These are phyloP conservation scores for Forsythia suspensa DNA, from an alignment of 257 asterid species.

Conservation along the genomic window DNA sequence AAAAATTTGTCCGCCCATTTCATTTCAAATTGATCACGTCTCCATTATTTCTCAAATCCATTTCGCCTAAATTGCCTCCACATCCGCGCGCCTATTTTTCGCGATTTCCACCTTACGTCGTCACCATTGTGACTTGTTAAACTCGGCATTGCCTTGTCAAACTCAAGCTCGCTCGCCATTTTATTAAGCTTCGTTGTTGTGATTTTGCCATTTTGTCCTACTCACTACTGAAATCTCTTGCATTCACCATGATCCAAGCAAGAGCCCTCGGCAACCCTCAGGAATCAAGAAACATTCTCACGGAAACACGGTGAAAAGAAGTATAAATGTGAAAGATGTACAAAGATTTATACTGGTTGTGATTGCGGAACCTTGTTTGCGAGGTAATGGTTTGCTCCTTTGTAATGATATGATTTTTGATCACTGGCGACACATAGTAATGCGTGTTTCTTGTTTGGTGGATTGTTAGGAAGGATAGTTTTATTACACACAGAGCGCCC, in stretches of 20 bases:
- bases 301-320: slow-evolving; percentile 92
- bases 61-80: no score
- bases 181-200: no score
- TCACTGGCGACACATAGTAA: background rate
- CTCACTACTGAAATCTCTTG: slow-evolving; percentile 62
- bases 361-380: slow-evolving; percentile 93
- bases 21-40: no score
- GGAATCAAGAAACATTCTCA: slow-evolving; percentile 90
- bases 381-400: slow-evolving; percentile 35
- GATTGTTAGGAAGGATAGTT: slow-evolving; percentile 74
- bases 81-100: no score
- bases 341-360: slow-evolving; percentile 84
- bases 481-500: slow-evolving; percentile 81
- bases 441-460: slow-evolving; percentile 1
- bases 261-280: slow-evolving; percentile 88
- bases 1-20: no score
- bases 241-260: slow-evolving; percentile 73
- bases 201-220: no score
- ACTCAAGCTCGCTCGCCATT: no score
- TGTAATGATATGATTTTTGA: background rate
- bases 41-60: no score
- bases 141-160: no score
- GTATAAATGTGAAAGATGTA: slow-evolving; percentile 79
- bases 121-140: no score
- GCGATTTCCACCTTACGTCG: no score